Percentiles rank a stretch among this genome's conserved stretches.
These are phyloP conservation scores for Skeletonema grethae DNA, from an alignment of 108 stramenopile genomes.

Conservation along the genomic window DNA sequence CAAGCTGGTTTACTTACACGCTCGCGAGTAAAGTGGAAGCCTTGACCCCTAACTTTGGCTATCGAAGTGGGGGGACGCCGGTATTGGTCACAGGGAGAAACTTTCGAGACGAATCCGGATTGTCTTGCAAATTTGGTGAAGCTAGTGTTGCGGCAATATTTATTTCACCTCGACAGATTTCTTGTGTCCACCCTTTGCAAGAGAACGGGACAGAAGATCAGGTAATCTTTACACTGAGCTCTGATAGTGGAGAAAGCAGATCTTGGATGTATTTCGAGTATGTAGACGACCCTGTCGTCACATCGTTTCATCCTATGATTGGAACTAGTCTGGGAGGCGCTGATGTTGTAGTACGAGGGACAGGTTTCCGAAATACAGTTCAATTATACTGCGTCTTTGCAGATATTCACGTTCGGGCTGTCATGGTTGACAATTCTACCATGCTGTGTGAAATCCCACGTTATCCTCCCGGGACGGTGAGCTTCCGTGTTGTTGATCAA, in stretches of 20 bases:
- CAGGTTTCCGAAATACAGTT: slow-evolving; percentile 21
- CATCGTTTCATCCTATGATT: slow-evolving; percentile 17
- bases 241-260: slow-evolving; percentile 13
- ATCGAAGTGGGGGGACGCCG: slow-evolving; percentile 6
- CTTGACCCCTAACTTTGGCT: slow-evolving; percentile 32
- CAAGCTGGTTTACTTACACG: slow-evolving; percentile 37
- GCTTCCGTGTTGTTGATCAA: slow-evolving; percentile 33
- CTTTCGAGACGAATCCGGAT: slow-evolving; percentile 27
- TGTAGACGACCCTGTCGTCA: slow-evolving; percentile 14
- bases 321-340: slow-evolving; percentile 11
- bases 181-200: slow-evolving; percentile 25
- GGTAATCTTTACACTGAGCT: slow-evolving; percentile 16
- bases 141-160: slow-evolving; percentile 21
- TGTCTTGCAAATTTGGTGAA: slow-evolving; percentile 43
- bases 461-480: slow-evolving; percentile 31
- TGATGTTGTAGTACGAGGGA: slow-evolving; percentile 31
- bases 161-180: slow-evolving; percentile 24
- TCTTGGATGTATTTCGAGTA: slow-evolving; percentile 45
- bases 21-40: slow-evolving; percentile 30
- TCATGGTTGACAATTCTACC: slow-evolving; percentile 18
- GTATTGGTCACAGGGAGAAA: slow-evolving; percentile 36
- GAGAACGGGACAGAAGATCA: not conserved
- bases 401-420: slow-evolving; percentile 7
- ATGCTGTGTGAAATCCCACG: slow-evolving; percentile 38
- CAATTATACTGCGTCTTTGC: slow-evolving; percentile 34